Evolutionary conservation across 1,284 basidiomycete species (phyloP), one percentile per base, ranked within the genome.

Genomic region (Microbotryum intermedium): DNA sequence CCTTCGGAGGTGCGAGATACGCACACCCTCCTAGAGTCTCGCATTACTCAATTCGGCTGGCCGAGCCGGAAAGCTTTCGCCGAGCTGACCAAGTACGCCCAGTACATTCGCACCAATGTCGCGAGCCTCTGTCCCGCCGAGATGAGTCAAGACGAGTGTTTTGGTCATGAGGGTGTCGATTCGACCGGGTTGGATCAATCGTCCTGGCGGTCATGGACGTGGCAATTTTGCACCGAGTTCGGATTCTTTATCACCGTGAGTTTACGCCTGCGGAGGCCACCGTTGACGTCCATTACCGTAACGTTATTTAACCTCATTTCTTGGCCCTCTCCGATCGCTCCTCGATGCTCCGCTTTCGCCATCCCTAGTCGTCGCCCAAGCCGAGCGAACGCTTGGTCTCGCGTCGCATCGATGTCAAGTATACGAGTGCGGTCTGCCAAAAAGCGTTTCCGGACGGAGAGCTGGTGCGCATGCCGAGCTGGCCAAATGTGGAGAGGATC

Each of bases 341-440:
- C 60, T 95, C 90, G 77, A 92, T 87, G 0, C 1, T 97, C 91
- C 75, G n/a, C n/a, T n/a, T n/a, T n/a, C n/a, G n/a, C n/a, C n/a
- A n/a, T 92, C 94, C 73, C 72, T 74, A 59, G 68, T 64, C 18
- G 81, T 85, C 0, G 85, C 88, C 9, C 86, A 85, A 2, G 78
- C 82, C 59, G 78, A 76, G 26, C 74, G 79, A 1, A 71, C 79
- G n/a, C 83, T 88, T 93, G 62, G 80, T 92, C 46, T 91, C 88
- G 1, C 79, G 80, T 20, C 76, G 84, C 20, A 69, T 94, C 49
- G 87, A 85, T 4, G 79, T 92, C 13, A 84, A 85, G 10, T 89
- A 90, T 67, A 81, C 84, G 50, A 81, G 85, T 51, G 87, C 88
- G 74, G 84, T 89, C 61, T 97, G 93, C 76, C 78, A 77, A 26